These are phyloP conservation scores for Apostasia shenzhenica DNA, from an alignment of 106 monocot species.

Conservation along the genomic window DNA sequence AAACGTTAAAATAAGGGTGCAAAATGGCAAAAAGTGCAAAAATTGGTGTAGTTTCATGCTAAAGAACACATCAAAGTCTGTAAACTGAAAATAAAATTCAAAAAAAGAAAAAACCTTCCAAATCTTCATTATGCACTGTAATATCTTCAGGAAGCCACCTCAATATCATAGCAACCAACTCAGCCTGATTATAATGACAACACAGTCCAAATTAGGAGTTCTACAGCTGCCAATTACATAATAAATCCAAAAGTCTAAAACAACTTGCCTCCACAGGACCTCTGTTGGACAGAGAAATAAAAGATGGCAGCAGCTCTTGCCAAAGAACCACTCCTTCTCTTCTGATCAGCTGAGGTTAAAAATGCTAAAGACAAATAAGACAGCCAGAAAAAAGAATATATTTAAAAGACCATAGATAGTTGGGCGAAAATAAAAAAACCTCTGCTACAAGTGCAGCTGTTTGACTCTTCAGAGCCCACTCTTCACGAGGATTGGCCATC, in stretches of 20 bases:
- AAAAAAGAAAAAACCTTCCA: constrained; percentile 62
- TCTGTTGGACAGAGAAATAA: constrained; percentile 68
- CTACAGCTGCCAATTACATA: constrained; percentile 5
- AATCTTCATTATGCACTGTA: constrained; percentile 97
- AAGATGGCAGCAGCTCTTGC: constrained; percentile 77
- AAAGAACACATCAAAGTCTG: not conserved
- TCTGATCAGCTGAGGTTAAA: constrained; percentile 53
- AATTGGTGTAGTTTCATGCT: not conserved
- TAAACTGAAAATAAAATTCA: constrained; percentile 5
- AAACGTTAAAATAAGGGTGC: not conserved
- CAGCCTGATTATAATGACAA: constrained; percentile 46
- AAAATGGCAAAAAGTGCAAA: not conserved
- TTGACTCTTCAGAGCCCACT: constrained; percentile 97
- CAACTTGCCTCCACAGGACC: constrained; percentile 75
- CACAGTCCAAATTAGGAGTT: constrained; percentile 8
- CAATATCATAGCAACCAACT: constrained; percentile 90
- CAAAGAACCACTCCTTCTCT: constrained; percentile 79
- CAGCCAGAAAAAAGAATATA: not conserved
- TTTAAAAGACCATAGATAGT: constrained; percentile 1
- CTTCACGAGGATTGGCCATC: constrained; percentile 62
- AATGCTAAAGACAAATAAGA: constrained; percentile 7
- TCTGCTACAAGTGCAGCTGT: constrained; percentile 89
- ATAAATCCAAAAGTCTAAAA: not conserved
- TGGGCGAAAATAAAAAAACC: constrained; percentile 29
- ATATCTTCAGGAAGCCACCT: constrained; percentile 99